A percentile compares a stretch with the other conserved stretches of the same genome.
Evolutionary conservation across 768 basidiomycete genomes (phyloP).

Genomic region (Naganishia vishniacii): DNA sequence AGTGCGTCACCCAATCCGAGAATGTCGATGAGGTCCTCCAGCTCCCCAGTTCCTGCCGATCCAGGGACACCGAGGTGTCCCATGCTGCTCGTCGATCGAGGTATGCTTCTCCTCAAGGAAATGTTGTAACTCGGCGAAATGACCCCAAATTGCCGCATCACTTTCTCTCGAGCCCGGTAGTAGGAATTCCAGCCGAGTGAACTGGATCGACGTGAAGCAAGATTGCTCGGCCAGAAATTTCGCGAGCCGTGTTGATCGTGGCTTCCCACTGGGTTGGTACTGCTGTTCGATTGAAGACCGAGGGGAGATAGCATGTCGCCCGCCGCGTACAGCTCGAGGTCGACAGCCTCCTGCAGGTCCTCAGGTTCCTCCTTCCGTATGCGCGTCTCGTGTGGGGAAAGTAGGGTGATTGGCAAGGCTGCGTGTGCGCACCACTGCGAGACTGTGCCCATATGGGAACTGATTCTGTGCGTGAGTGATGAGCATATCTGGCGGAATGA

Average conservation of each 20-base stretch:
- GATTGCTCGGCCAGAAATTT: background rate
- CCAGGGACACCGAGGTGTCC: background rate
- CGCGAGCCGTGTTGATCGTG: background rate
- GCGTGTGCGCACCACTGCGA: conserved; percentile 39
- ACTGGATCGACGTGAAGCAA: conserved; percentile 1
- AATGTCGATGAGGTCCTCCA: conserved; percentile 23
- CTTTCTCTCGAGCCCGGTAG: conserved; percentile 23
- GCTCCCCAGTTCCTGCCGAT: background rate
- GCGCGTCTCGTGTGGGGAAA: conserved; percentile 44
- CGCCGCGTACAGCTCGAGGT: conserved; percentile 45
- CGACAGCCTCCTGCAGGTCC: conserved; percentile 39
- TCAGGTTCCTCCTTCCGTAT: conserved; percentile 35
- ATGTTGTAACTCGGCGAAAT: conserved; percentile 12
- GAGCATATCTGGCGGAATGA: background rate
- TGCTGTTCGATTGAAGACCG: background rate
- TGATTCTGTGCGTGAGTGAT: conserved; percentile 11
- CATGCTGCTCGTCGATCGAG: background rate
- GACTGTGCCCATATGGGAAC: conserved; percentile 40
- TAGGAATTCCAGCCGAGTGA: conserved; percentile 15
- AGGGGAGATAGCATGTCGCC: background rate
- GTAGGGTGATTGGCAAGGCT: conserved; percentile 37
- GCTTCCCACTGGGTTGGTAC: background rate
- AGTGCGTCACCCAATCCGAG: conserved; percentile 13
- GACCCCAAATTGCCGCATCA: conserved; percentile 21
- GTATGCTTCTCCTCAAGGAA: background rate